phyloP scores from a whole-genome alignment of 495 filamentous ascomycete genomes.

The Xylaria venustula region DNA sequence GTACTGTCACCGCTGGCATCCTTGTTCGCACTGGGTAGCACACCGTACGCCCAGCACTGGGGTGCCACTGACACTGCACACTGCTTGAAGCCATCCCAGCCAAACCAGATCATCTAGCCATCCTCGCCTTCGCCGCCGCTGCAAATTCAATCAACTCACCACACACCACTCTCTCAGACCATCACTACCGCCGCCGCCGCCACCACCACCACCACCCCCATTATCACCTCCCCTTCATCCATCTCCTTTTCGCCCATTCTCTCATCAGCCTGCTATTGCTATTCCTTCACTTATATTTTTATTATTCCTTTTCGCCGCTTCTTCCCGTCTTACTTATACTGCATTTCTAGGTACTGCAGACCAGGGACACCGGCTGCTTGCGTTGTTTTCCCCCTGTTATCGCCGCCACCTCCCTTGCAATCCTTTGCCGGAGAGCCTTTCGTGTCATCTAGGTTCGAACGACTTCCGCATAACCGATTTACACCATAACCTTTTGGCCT shows the following conservation, averaged over 20 bases:
- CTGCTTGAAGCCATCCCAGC: conserved; percentile 24
- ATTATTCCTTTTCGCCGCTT: conserved; percentile 5
- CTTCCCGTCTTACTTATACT: conserved; percentile 16
- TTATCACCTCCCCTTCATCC: conserved; percentile 6
- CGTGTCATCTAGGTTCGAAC: background rate
- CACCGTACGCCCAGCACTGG: conserved; percentile 9
- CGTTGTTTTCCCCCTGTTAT: conserved; percentile 20
- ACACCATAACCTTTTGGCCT: background rate
- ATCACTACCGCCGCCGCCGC: background rate
- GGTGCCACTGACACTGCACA: background rate
- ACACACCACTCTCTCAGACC: conserved; percentile 17
- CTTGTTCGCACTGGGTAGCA: conserved; percentile 5
- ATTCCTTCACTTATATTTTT: conserved; percentile 16
- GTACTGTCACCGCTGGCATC: conserved; percentile 5
- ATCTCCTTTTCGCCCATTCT: conserved; percentile 19
- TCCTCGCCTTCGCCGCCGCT: conserved; percentile 35
- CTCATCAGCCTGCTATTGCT: conserved; percentile 9
- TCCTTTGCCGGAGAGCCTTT: conserved; percentile 17
- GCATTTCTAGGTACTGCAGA: conserved; percentile 17
- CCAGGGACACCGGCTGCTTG: conserved; percentile 11
- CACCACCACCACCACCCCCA: conserved; percentile 1
- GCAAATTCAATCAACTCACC: conserved; percentile 26
- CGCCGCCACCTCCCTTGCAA: conserved; percentile 22
- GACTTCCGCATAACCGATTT: background rate
- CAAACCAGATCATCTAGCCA: conserved; percentile 28